Evolutionary conservation across 257 asterid species (phyloP).

Genomic region (Fraxinus quadrangulata): DNA sequence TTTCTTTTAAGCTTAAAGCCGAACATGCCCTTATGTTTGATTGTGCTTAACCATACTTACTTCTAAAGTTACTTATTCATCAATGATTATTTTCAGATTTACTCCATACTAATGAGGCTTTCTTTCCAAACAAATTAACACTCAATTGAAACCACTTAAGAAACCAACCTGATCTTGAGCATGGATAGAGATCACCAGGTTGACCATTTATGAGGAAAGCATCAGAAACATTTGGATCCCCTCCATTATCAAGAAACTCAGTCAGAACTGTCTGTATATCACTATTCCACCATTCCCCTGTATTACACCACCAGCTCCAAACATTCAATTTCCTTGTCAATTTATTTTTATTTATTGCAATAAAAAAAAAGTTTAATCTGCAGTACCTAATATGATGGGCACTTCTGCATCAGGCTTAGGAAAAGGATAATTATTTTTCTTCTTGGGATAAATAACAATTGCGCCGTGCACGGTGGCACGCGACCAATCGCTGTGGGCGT

Average conservation of each 20-base stretch:
- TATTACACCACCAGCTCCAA: not conserved
- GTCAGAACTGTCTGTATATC: slow-evolving; percentile 28
- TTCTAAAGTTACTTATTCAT: too few relatives aligned
- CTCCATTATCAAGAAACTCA: slow-evolving; percentile 30
- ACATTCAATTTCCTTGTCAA: not conserved
- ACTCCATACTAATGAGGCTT: too few relatives aligned
- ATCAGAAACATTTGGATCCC: slow-evolving; percentile 38
- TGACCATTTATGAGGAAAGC: slow-evolving; percentile 54
- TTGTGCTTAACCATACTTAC: too few relatives aligned
- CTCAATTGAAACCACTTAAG: not conserved
- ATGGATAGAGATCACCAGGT: slow-evolving; percentile 49
- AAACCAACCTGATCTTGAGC: slow-evolving; percentile 39
- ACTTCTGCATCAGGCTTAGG: slow-evolving; percentile 41
- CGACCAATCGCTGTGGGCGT: slow-evolving; percentile 59
- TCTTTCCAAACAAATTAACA: too few relatives aligned
- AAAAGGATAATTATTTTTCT: slow-evolving; percentile 34
- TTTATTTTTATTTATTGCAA: not conserved
- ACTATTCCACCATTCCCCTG: slow-evolving; percentile 46
- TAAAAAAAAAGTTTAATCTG: not conserved
- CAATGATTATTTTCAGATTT: too few relatives aligned
- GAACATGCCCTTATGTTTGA: too few relatives aligned
- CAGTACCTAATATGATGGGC: slow-evolving; percentile 46
- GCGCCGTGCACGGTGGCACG: slow-evolving; percentile 56
- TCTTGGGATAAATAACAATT: slow-evolving; percentile 34
- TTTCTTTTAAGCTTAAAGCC: too few relatives aligned